phyloP scores from a whole-genome alignment of 805 yeast species.

The Saccharomycopsis sp. region DNA sequence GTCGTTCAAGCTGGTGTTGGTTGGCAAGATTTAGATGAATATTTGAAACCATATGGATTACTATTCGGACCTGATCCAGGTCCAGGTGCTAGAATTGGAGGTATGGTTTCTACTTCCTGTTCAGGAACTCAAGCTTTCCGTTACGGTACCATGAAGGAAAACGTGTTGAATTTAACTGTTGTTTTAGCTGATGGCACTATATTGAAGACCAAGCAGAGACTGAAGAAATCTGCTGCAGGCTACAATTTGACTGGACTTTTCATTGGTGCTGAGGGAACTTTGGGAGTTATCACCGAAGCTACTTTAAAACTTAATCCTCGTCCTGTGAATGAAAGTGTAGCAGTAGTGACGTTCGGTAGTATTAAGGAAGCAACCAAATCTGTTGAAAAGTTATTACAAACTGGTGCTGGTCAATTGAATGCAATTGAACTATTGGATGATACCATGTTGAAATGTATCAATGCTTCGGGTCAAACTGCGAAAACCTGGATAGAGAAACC shows the following conservation, averaged over 20 bases:
- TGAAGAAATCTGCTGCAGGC: slow-evolving; percentile 74
- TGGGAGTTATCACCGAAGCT: slow-evolving; percentile 74
- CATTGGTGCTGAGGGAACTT: slow-evolving; percentile 72
- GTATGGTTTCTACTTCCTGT: slow-evolving; percentile 71
- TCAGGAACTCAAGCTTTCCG: slow-evolving; percentile 76
- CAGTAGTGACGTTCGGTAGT: slow-evolving; percentile 59
- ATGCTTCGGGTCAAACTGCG: slow-evolving; percentile 44
- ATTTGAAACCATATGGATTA: slow-evolving; percentile 39
- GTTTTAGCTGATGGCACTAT: slow-evolving; percentile 78
- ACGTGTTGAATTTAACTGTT: slow-evolving; percentile 59
- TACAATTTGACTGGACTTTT: slow-evolving; percentile 71
- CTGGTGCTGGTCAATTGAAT: slow-evolving; percentile 49
- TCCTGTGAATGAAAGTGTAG: slow-evolving; percentile 60
- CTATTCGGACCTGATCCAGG: slow-evolving; percentile 76
- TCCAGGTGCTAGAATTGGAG: slow-evolving; percentile 76
- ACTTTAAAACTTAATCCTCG: slow-evolving; percentile 61
- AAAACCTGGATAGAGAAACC: slow-evolving; percentile 53
- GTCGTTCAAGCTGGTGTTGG: slow-evolving; percentile 74
- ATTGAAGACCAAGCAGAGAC: slow-evolving; percentile 65
- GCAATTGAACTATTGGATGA: slow-evolving; percentile 74
- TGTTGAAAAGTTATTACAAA: slow-evolving; percentile 52
- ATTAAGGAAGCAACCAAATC: slow-evolving; percentile 67
- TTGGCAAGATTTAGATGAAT: slow-evolving; percentile 64
- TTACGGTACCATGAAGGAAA: slow-evolving; percentile 77
- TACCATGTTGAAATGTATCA: slow-evolving; percentile 62